Evolutionary conservation across 805 yeast genomes (phyloP).

Genomic region (Pichia sporocuriosa): DNA sequence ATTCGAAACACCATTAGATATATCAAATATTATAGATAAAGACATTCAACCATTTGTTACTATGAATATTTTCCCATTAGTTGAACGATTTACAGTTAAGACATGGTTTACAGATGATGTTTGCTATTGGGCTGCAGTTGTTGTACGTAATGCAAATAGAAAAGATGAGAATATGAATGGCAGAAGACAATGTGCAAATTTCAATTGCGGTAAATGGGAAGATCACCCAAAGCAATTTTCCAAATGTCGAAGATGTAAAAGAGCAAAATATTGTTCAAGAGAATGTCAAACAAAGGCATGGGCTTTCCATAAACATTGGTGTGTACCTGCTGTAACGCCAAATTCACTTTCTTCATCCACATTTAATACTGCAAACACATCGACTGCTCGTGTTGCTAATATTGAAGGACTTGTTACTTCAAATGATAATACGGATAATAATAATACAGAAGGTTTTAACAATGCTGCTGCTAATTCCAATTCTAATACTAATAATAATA

Average conservation of each 20-base stretch:
- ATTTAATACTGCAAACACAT: not conserved
- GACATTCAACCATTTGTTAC: slow-evolving; percentile 37
- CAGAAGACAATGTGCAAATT: slow-evolving; percentile 89
- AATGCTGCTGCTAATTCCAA: no score
- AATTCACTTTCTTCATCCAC: not conserved
- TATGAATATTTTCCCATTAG: slow-evolving; percentile 79
- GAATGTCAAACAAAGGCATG: slow-evolving; percentile 90
- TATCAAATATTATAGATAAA: slow-evolving; percentile 21
- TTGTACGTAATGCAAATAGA: slow-evolving; percentile 92
- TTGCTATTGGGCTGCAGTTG: slow-evolving; percentile 96
- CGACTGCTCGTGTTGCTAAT: not conserved
- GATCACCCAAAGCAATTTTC: slow-evolving; percentile 85
- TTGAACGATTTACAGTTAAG: slow-evolving; percentile 78
- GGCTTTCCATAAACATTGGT: slow-evolving; percentile 94
- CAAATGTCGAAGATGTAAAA: slow-evolving; percentile 87
- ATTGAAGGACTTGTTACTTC: no score
- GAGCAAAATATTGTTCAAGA: slow-evolving; percentile 91
- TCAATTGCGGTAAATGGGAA: slow-evolving; percentile 94
- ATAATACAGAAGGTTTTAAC: no score
- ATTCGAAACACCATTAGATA: slow-evolving; percentile 25
- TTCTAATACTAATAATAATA: no score
- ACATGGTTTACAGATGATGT: slow-evolving; percentile 65
- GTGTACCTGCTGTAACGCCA: slow-evolving; percentile 36
- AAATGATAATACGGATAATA: no score
- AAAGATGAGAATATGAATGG: slow-evolving; percentile 84